Percentiles rank a stretch among this genome's conserved stretches.
phyloP scores from a whole-genome alignment of 495 filamentous ascomycete genomes.

The Cercophora scortea region DNA sequence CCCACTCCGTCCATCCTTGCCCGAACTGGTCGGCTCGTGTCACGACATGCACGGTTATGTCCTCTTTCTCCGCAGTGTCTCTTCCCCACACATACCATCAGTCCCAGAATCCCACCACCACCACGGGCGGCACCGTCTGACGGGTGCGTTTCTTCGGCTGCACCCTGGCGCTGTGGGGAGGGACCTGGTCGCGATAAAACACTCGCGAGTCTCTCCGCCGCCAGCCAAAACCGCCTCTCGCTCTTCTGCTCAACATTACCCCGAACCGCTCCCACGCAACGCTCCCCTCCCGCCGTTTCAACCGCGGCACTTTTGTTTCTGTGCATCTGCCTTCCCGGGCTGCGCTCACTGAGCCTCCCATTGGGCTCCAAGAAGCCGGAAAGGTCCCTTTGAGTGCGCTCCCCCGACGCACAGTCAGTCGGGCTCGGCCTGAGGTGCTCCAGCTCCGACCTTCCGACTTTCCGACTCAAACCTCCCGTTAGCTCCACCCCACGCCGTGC shows the following conservation, averaged over 20 bases:
- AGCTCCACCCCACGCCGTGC: neutral
- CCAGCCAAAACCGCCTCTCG: conserved; percentile 9
- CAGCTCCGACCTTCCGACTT: neutral
- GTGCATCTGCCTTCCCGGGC: too few relatives aligned
- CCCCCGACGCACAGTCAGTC: too few relatives aligned
- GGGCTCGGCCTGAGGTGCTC: neutral
- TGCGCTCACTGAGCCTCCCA: too few relatives aligned
- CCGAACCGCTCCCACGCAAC: conserved; percentile 20
- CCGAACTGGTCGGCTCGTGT: too few relatives aligned
- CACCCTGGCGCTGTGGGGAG: too few relatives aligned
- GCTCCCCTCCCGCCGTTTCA: neutral
- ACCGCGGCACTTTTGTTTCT: neutral
- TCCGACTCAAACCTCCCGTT: neutral
- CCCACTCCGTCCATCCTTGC: too few relatives aligned
- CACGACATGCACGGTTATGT: neutral
- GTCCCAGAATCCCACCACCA: neutral
- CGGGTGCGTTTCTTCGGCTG: too few relatives aligned
- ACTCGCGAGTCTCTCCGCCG: conserved; percentile 10
- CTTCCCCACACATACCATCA: conserved; percentile 7
- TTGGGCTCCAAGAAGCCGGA: too few relatives aligned
- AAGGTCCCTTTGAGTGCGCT: too few relatives aligned
- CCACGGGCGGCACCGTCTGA: neutral
- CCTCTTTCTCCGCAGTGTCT: conserved; percentile 5
- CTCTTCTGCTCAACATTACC: conserved; percentile 38
- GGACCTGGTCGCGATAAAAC: conserved; percentile 9